Percentiles rank a stretch among this genome's conserved stretches.
Evolutionary conservation across 352 stramenopile genomes (phyloP).

Genomic region (Thalassiosira oceanica): DNA sequence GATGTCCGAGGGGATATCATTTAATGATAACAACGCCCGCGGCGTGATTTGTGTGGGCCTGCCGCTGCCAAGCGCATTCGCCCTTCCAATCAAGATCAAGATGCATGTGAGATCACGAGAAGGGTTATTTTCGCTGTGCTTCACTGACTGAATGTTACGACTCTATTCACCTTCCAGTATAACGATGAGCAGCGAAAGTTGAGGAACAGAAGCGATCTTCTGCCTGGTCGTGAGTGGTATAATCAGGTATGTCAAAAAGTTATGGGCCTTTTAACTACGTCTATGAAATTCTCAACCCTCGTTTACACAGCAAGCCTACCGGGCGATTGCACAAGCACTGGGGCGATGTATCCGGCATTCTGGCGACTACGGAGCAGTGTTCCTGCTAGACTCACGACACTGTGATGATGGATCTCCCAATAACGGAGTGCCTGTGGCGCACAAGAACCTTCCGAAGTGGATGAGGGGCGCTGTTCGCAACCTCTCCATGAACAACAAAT

Average conservation of each 20-base stretch:
- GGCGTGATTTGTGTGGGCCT: conserved; percentile 68
- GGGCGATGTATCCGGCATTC: conserved; percentile 72
- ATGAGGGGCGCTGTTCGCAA: conserved; percentile 64
- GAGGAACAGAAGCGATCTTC: conserved; percentile 46
- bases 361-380: conserved; percentile 69
- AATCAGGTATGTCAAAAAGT: no score
- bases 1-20: conserved; percentile 74
- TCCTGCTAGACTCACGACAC: conserved; percentile 66
- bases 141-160: no score
- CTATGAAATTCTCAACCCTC: no score
- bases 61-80: conserved; percentile 49
- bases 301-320: conserved; percentile 62
- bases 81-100: conserved; percentile 59
- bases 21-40: conserved; percentile 75
- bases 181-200: conserved; percentile 74
- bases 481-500: conserved; percentile 29
- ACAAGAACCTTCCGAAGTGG: conserved; percentile 75
- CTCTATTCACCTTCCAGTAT: no score
- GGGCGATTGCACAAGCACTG: conserved; percentile 68
- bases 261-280: no score
- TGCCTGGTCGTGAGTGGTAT: conserved; percentile 71
- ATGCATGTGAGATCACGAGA: no score
- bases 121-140: no score
- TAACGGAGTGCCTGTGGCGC: conserved; percentile 39
- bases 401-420: conserved; percentile 58